Evolutionary conservation across 306 rosid genomes (phyloP).

Genomic region (Prunus padus): DNA sequence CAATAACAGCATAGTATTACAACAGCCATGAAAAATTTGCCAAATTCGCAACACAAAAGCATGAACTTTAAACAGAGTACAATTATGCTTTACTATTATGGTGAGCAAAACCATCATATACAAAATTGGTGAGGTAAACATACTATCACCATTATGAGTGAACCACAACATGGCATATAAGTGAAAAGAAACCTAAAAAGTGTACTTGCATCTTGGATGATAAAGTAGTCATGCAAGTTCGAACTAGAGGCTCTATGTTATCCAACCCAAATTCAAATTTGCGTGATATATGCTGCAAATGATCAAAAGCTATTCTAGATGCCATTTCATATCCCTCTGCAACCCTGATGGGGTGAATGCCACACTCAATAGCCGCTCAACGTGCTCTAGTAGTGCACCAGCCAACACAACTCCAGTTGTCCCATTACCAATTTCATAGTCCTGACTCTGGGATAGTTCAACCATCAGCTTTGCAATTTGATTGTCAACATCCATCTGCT

Average conservation of each 20-base stretch:
- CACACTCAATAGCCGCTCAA: constrained; percentile 75
- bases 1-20: neutral
- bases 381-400: constrained; percentile 89
- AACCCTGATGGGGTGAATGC: constrained; percentile 86
- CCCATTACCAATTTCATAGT: constrained; percentile 97
- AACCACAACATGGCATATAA: neutral
- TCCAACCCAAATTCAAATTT: constrained; percentile 59
- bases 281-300: constrained; percentile 64
- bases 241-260: constrained; percentile 75
- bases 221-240: constrained; percentile 94
- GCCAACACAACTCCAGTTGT: constrained; percentile 99
- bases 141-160: neutral
- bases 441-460: constrained; percentile 91
- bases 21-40: neutral
- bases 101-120: neutral
- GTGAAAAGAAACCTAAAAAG: neutral
- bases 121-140: neutral
- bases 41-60: neutral
- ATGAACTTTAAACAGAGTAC: neutral
- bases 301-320: constrained; percentile 72
- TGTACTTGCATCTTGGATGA: constrained; percentile 83
- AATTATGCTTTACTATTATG: neutral
- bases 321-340: constrained; percentile 98
- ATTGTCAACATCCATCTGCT: constrained; percentile 95
- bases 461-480: constrained; percentile 98